These are phyloP conservation scores for Hydnomerulius pinastri DNA, from an alignment of 768 basidiomycete genomes.

Conservation along the genomic window DNA sequence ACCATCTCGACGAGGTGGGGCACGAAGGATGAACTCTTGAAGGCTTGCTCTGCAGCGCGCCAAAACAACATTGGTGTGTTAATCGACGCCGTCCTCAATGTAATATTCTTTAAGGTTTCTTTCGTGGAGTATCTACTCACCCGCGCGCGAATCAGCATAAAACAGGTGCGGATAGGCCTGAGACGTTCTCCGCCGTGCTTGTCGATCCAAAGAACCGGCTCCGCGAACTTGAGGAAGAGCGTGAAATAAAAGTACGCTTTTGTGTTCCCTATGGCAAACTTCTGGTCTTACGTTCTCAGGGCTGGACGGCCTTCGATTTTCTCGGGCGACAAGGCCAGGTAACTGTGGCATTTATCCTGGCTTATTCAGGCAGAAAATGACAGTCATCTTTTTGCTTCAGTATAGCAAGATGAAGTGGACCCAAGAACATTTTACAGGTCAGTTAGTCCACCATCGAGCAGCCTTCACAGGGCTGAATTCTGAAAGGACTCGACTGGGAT, in stretches of 20 bases:
- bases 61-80: conserved; percentile 71
- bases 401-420: conserved; percentile 75
- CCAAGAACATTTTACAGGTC: conserved; percentile 79
- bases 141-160: conserved; percentile 57
- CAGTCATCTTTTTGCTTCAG: conserved; percentile 35
- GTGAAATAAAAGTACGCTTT: conserved; percentile 64
- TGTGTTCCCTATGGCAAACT: background rate
- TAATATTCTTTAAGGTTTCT: conserved; percentile 32
- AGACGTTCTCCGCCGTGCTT: conserved; percentile 68
- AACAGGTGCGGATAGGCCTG: conserved; percentile 78
- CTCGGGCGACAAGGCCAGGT: conserved; percentile 76
- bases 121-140: conserved; percentile 6
- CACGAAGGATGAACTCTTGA: conserved; percentile 73
- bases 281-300: conserved; percentile 41
- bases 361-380: background rate
- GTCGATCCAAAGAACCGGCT: conserved; percentile 71
- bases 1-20: conserved; percentile 81
- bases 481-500: conserved; percentile 82
- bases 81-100: conserved; percentile 90
- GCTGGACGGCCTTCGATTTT: conserved; percentile 87
- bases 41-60: conserved; percentile 68
- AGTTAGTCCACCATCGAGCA: background rate
- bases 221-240: conserved; percentile 54
- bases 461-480: background rate
- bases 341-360: conserved; percentile 19